Percentiles rank a stretch among this genome's conserved stretches.
These are phyloP conservation scores for Acacia acuminata DNA, from an alignment of 306 rosid genomes.

Conservation along the genomic window DNA sequence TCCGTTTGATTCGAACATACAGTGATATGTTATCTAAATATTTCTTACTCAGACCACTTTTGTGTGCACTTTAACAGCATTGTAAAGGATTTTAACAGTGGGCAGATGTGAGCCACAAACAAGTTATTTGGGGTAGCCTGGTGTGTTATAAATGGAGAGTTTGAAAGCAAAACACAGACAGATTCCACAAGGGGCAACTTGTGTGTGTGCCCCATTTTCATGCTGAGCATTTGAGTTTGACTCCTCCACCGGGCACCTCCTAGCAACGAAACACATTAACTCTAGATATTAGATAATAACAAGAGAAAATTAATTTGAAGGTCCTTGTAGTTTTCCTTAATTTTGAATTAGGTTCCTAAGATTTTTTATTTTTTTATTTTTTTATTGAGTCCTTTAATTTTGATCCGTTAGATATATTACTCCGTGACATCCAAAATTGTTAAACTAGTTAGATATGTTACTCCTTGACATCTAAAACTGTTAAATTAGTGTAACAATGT, in stretches of 20 bases:
- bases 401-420: too few species aligned
- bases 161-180: not conserved
- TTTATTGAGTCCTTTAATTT: too few species aligned
- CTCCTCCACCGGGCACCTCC: not conserved
- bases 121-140: not conserved
- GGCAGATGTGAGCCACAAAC: not conserved
- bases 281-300: not conserved
- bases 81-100: not conserved
- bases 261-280: not conserved
- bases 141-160: not conserved
- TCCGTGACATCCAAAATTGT: too few species aligned
- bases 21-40: not conserved
- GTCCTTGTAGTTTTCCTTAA: too few species aligned
- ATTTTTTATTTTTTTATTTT: too few species aligned
- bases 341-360: too few species aligned
- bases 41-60: not conserved
- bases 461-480: too few species aligned
- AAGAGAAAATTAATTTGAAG: too few species aligned
- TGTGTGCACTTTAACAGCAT: not conserved
- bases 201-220: not conserved
- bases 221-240: not conserved
- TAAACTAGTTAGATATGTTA: too few species aligned
- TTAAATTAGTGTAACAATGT: too few species aligned
- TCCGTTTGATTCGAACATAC: not conserved
- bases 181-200: constrained; percentile 7